phyloP scores from a whole-genome alignment of 1,284 basidiomycete genomes.

The Boletus sp. region DNA sequence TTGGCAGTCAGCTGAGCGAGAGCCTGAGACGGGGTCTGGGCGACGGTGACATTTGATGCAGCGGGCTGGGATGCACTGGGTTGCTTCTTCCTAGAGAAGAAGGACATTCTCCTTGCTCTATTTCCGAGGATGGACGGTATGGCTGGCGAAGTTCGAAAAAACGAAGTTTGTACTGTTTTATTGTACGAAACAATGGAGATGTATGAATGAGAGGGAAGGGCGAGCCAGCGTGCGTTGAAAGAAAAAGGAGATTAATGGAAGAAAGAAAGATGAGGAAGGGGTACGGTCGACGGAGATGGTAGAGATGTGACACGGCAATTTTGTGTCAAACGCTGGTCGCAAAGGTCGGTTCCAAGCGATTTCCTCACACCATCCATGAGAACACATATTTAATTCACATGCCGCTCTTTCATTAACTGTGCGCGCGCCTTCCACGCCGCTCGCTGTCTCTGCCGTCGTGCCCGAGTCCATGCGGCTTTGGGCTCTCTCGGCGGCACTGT shows the following conservation, averaged over 20 bases:
- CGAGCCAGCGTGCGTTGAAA: constrained; percentile 27
- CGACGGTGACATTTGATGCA: constrained; percentile 46
- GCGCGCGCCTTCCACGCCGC: constrained; percentile 2
- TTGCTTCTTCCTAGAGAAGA: constrained; percentile 83
- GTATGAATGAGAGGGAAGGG: constrained; percentile 10
- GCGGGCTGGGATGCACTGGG: constrained; percentile 38
- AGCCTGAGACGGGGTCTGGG: constrained; percentile 61
- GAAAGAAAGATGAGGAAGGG: constrained; percentile 6
- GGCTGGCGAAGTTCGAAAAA: constrained; percentile 35
- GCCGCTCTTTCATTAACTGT: constrained; percentile 6
- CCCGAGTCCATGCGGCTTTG: constrained; percentile 12
- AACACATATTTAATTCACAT: constrained; percentile 6
- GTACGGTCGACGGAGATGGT: constrained; percentile 14
- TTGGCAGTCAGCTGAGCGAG: constrained; percentile 51
- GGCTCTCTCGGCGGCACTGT: constrained; percentile 1
- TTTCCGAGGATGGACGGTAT: constrained; percentile 54
- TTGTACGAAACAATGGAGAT: constrained; percentile 12
- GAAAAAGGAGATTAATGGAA: constrained; percentile 8
- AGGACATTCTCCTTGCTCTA: constrained; percentile 76
- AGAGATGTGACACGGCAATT: constrained; percentile 16
- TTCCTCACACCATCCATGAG: not conserved
- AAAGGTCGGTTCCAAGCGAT: constrained; percentile 3
- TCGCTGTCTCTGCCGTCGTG: constrained; percentile 13
- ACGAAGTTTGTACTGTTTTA: constrained; percentile 15
- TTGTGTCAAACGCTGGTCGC: constrained; percentile 4